A percentile compares a stretch with the other conserved stretches of the same genome.
Conservation (phyloP, 257 asterid genomes). For the Echites panduratus region DNA sequence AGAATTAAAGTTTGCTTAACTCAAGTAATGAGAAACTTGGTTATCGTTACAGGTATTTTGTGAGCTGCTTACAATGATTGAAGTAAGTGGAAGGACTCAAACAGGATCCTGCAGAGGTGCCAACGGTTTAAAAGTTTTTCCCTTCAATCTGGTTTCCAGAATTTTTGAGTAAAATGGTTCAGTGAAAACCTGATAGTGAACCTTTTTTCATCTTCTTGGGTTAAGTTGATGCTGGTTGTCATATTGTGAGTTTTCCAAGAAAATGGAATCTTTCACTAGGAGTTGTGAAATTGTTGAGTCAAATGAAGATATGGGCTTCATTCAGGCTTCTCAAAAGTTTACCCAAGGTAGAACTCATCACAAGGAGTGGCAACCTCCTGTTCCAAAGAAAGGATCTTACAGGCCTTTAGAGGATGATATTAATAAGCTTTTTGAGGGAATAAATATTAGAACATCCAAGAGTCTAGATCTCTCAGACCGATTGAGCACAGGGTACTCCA, state of each 20-base stretch:
- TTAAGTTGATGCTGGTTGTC: constrained; percentile 7
- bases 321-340: constrained; percentile 19
- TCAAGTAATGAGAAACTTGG: constrained; percentile 1
- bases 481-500: constrained; percentile 16
- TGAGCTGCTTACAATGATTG: background rate
- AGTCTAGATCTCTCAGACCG: constrained; percentile 45
- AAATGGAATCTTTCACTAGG: constrained; percentile 57
- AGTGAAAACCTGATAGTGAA: background rate
- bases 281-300: constrained; percentile 68
- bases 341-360: constrained; percentile 19
- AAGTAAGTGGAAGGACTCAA: background rate
- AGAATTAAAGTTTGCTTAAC: background rate
- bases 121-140: background rate
- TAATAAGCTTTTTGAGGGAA: constrained; percentile 45
- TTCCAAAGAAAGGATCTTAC: constrained; percentile 28
- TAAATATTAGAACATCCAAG: constrained; percentile 34
- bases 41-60: constrained; percentile 8
- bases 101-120: background rate
- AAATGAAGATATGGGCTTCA: constrained; percentile 37
- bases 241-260: constrained; percentile 9
- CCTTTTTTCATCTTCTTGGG: constrained; percentile 5
- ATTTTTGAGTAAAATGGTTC: background rate
- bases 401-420: constrained; percentile 37
- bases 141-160: background rate
- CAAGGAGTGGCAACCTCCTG: constrained; percentile 38